Evolutionary conservation across 495 filamentous ascomycete genomes (phyloP).

Genomic region (Xeromyces bisporus): DNA sequence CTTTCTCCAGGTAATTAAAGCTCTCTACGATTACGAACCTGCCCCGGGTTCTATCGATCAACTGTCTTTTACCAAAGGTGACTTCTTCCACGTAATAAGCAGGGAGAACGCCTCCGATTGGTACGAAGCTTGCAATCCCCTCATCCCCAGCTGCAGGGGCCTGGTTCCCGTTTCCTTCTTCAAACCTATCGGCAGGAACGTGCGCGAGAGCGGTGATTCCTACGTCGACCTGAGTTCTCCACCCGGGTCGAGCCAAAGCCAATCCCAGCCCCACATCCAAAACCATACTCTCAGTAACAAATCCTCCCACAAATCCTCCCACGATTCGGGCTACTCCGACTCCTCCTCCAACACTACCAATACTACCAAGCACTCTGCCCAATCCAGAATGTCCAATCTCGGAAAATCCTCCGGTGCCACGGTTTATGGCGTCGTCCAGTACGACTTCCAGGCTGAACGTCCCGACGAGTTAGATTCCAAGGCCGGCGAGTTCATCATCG

Average conservation of each 20-base stretch:
- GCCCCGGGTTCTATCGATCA: constrained; percentile 49
- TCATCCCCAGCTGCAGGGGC: constrained; percentile 71
- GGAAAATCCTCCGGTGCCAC: constrained; percentile 58
- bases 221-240: constrained; percentile 50
- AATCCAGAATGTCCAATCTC: constrained; percentile 31
- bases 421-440: constrained; percentile 93
- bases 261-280: no score
- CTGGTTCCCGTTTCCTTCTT: constrained; percentile 90
- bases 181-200: constrained; percentile 75
- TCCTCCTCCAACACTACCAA: constrained; percentile 16
- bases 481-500: constrained; percentile 88
- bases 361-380: constrained; percentile 6
- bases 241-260: no score
- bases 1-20: constrained; percentile 69
- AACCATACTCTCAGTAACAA: no score
- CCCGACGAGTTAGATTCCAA: constrained; percentile 93
- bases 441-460: constrained; percentile 90
- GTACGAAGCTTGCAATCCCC: constrained; percentile 98
- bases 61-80: constrained; percentile 78
- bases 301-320: constrained; percentile 38
- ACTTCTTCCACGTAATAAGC: constrained; percentile 97
- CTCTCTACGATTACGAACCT: constrained; percentile 82
- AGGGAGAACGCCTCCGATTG: constrained; percentile 87
- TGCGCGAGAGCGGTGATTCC: constrained; percentile 58
- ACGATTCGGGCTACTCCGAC: constrained; percentile 76